Evolutionary conservation across 2,329 filamentous ascomycete species (phyloP), one percentile per base, ranked within the genome.

Genomic region (Chrysosporium keratinophilum): DNA sequence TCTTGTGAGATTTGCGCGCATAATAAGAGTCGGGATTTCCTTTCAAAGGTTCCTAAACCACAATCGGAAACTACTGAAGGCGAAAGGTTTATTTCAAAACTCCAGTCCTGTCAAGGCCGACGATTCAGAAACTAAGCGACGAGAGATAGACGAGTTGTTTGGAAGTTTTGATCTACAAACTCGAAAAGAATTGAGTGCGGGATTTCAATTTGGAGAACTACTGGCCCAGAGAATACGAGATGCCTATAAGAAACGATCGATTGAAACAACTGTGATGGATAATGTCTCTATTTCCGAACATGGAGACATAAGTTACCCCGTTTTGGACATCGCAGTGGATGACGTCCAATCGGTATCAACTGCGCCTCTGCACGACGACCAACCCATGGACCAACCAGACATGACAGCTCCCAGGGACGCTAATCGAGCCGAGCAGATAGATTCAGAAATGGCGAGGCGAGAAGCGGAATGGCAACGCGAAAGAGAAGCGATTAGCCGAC

Each of bases 401-500:
- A 40, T 11, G 28, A n/a, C n/a, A n/a, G 40, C 7, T 14, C 42
- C 40, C 39, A 47, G 33, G 10, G 41, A 43, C n/a, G 37, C 42
- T 3, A 33, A 46, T 41, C 15, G 44, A n/a, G 47, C 43, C 7
- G 50, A 50, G 39, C 44, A 40, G 17, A 53, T 55, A 3, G 52
- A 57, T 19, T 54, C 61, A 1, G 59, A 59, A 50, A 67, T 66
- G 60, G 60, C 59, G 51, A 63, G 56, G 50, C 65, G 66, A 23
- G 67, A 74, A 63, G 64, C 58, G 34, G 65, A 71, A 57, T 75
- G 71, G 71, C 73, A 74, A 54, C 63, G 64, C 15, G 72, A 75
- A 59, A 68, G 73, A 54, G 69, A 74, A 53, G 67, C 65, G 10
- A 65, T 75, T 23, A 73, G 71, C 54, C 67, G 64, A 19, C 64